Evolutionary conservation across 108 stramenopile genomes (phyloP).

Genomic region (Cyclostephanos tholiformis): DNA sequence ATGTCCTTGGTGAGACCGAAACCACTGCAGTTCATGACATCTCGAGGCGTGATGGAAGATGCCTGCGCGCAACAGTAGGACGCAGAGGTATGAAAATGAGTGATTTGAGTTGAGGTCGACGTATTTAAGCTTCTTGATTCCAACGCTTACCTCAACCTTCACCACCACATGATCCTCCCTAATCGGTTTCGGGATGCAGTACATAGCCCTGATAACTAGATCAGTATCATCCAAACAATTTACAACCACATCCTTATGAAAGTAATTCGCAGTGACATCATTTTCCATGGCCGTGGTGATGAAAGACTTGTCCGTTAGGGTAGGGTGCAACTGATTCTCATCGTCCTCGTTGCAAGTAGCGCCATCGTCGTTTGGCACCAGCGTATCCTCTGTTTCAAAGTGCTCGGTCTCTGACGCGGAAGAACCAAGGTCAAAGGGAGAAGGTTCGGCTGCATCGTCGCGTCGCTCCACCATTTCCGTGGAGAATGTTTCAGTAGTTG

Average conservation of each 20-base stretch:
- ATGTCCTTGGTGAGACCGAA: conserved; percentile 41
- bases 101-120: neutral
- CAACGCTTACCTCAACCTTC: conserved; percentile 53
- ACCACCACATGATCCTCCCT: conserved; percentile 50
- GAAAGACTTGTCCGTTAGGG: neutral
- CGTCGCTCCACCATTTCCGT: neutral
- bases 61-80: conserved; percentile 41
- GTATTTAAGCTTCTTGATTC: neutral
- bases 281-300: neutral
- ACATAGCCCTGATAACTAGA: conserved; percentile 43
- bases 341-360: neutral
- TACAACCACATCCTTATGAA: conserved; percentile 48
- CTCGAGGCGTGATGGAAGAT: conserved; percentile 63
- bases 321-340: neutral
- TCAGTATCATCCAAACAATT: conserved; percentile 25
- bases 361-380: neutral
- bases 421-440: neutral
- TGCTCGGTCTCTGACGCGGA: neutral
- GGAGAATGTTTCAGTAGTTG: neutral
- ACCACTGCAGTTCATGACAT: conserved; percentile 61
- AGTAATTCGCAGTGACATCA: conserved; percentile 24
- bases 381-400: too few species aligned
- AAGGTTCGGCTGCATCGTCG: neutral
- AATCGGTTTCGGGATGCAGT: conserved; percentile 47
- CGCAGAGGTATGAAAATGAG: neutral